Conservation (phyloP, 164 flowering plant species). For the Chimonanthus praecox region DNA sequence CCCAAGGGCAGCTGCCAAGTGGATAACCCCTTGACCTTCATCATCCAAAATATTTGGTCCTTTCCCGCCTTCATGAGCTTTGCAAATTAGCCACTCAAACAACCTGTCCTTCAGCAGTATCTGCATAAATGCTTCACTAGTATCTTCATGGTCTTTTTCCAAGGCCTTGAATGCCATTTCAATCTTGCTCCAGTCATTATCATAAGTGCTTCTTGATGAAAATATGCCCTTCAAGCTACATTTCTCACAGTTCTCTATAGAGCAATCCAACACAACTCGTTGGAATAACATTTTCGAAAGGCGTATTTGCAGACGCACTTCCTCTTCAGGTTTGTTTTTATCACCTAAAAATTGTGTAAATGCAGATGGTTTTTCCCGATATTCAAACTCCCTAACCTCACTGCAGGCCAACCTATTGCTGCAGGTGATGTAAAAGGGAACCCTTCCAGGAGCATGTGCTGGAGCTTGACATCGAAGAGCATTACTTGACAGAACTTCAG, state of each 20-base stretch:
- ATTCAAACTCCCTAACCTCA: conserved; percentile 77
- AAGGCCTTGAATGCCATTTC: conserved; percentile 12
- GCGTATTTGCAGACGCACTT: conserved; percentile 42
- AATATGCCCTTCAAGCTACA: conserved; percentile 31
- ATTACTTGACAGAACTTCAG: conserved; percentile 39
- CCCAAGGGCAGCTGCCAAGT: conserved; percentile 78
- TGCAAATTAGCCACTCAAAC: conserved; percentile 52
- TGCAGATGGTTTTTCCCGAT: conserved; percentile 29
- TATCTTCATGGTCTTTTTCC: conserved; percentile 14
- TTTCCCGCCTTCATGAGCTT: conserved; percentile 51
- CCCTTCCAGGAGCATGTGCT: conserved; percentile 47
- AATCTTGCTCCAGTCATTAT: conserved; percentile 24
- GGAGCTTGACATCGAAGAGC: conserved; percentile 65
- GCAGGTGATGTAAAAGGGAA: conserved; percentile 72
- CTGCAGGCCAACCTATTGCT: conserved; percentile 71
- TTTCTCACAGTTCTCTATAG: conserved; percentile 36
- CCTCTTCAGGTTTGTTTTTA: conserved; percentile 33
- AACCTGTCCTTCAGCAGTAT: conserved; percentile 52
- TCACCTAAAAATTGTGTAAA: conserved; percentile 10
- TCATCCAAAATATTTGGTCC: conserved; percentile 51
- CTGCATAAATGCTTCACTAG: conserved; percentile 39
- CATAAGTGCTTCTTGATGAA: conserved; percentile 14
- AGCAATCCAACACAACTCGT: conserved; percentile 33
- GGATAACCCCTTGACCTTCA: conserved; percentile 62
- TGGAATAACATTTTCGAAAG: conserved; percentile 39